Base-by-base conservation (phyloP, 169 alveolate genomes). In the Eimeria tenella region DNA sequence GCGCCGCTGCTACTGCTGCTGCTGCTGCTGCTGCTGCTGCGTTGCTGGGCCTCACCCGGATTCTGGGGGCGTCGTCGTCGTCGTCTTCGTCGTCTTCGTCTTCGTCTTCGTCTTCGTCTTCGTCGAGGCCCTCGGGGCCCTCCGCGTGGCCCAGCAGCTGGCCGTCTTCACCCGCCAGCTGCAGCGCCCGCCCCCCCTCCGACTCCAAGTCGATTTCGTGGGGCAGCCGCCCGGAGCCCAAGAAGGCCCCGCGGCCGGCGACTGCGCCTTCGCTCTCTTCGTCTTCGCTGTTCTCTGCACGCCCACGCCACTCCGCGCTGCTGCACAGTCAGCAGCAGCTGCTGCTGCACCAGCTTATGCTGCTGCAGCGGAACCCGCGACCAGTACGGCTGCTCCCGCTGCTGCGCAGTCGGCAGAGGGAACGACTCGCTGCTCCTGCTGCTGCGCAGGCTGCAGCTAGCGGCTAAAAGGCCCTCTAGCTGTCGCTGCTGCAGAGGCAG, bases 31-130 rank as follows among this genome's bases (percentile, higher is more conserved):
- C 42, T 31, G 42, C 42, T 31, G 42, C 42, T 31, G 42, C 42
- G 42, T 31, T 2, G 42, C 42, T 31, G 42, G 42, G 42, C 42
- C 77, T 17, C 11, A 75, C 86, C 65, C 86, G 60, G 49, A 75
- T 75, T 75, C 86, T 75, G 23, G 86, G 86, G 49, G 86, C 86
- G 25, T 75, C 86, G 23, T 75, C 86, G 15, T 75, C 86, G 13
- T 75, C 86, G 23, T 75, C 86, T 17, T 75, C 86, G 10, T 75
- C 86, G 60, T 75, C 86, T 42, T 75, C 86, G 25, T 75, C 82
- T 9, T 73, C 86, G 19, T 75, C 86, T 7, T 68, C 77, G 3
- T 75, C 86, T 4, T 75, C 86, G 25, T 75, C 86, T 0, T 75
- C 86, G 25, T 75, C 60, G 31, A n/a, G 21, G 23, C 60, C n/a